Conservation (phyloP, 1,284 basidiomycete genomes). For the Sanghuangporus weigelae region DNA sequence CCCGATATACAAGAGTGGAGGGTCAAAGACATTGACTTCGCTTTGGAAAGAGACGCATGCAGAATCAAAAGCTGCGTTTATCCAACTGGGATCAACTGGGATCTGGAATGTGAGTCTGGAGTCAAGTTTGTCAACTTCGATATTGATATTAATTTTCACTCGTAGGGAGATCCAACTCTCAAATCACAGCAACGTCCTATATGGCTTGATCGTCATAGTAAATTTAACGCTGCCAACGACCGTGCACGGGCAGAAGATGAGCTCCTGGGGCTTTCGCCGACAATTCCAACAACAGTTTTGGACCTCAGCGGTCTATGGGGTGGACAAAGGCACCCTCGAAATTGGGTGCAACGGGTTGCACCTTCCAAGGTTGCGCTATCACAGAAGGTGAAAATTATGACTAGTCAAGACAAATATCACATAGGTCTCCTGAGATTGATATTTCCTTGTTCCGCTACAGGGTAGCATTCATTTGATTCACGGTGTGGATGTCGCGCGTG, state of each 20-base stretch:
- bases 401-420: background rate
- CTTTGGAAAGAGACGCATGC: conserved; percentile 32
- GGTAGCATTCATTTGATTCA: conserved; percentile 56
- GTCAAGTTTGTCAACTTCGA: background rate
- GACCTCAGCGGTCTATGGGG: conserved; percentile 65
- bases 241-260: conserved; percentile 50
- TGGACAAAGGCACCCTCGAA: conserved; percentile 39
- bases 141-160: background rate
- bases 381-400: conserved; percentile 35
- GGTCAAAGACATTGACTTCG: conserved; percentile 32
- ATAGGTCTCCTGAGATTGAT: background rate
- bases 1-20: conserved; percentile 45
- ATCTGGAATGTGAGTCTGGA: conserved; percentile 52
- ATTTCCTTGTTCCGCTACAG: conserved; percentile 26
- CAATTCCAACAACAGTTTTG: conserved; percentile 46
- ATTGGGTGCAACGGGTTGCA: conserved; percentile 49
- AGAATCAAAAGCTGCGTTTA: conserved; percentile 33
- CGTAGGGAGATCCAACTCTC: conserved; percentile 16
- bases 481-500: conserved; percentile 51
- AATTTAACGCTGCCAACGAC: conserved; percentile 33
- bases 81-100: conserved; percentile 57
- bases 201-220: conserved; percentile 52
- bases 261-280: conserved; percentile 41
- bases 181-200: conserved; percentile 15
- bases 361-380: conserved; percentile 49